Conservation (phyloP, 2,329 filamentous ascomycete species). For the Xylariaceae sp. region DNA sequence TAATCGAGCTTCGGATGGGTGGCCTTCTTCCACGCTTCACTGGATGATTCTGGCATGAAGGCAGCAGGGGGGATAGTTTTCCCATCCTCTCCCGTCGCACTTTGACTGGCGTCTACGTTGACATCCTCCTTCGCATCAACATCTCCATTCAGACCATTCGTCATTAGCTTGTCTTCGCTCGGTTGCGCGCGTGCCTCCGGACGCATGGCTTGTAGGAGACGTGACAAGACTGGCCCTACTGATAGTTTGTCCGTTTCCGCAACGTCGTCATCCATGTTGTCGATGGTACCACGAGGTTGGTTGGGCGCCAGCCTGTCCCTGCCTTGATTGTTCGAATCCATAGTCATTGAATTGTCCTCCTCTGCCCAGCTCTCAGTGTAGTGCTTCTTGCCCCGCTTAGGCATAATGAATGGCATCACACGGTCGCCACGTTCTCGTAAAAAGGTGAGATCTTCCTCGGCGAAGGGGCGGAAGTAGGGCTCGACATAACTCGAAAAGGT, state of each 20-base stretch:
- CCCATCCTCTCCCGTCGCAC: conserved; percentile 37
- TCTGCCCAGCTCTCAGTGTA: conserved; percentile 93
- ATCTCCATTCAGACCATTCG: conserved; percentile 45
- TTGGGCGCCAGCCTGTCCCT: conserved; percentile 70
- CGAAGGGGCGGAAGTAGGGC: conserved; percentile 82
- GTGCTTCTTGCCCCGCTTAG: conserved; percentile 75
- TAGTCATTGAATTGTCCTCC: conserved; percentile 76
- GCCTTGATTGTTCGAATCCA: conserved; percentile 61
- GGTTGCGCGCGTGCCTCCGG: conserved; percentile 62
- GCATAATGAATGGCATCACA: conserved; percentile 76
- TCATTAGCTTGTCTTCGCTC: conserved; percentile 54
- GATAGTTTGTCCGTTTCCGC: conserved; percentile 86
- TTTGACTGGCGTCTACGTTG: conserved; percentile 43
- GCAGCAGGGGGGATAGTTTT: conserved; percentile 63
- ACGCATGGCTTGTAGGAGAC: conserved; percentile 74
- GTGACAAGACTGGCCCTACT: conserved; percentile 77
- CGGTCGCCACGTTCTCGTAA: conserved; percentile 86
- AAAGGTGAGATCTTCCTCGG: conserved; percentile 91
- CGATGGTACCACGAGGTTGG: conserved; percentile 77
- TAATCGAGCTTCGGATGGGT: conserved; percentile 76
- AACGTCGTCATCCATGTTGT: conserved; percentile 81
- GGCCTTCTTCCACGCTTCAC: conserved; percentile 74
- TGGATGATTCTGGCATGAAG: conserved; percentile 71
- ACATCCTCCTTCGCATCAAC: conserved; percentile 52
- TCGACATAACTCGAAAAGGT: conserved; percentile 93